Base-by-base conservation (phyloP, 2,329 filamentous ascomycete genomes). In the Elsinoe ampelina region DNA sequence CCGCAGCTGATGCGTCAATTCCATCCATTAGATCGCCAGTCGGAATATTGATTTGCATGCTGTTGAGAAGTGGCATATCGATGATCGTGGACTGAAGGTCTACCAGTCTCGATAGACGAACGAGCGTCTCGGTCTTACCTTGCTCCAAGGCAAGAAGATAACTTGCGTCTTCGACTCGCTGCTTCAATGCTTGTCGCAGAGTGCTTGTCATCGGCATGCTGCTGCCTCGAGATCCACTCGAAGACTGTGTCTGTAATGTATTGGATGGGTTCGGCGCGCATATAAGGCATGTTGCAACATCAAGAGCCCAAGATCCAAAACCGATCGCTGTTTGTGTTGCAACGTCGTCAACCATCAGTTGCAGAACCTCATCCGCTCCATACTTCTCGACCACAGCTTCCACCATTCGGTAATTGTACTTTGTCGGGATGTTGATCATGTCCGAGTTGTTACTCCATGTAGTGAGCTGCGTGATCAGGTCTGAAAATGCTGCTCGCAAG, bases 321-420 rank as follows among this genome's bases (percentile, higher is more conserved):
- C 80, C 80, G 0, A 75, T 68, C 30, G 83, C 80, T 0, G 80
- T 80, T 60, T 86, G 81, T 15, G 79, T 70, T 62, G 80, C 81
- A 5, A 89, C 70, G 62, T 90, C 86, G 6, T 89, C 82, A 10
- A 89, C 66, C 19, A 92, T 79, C 5, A 82, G 71, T 1, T 76
- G 69, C 0, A 92, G 70, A 0, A 88, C 71, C 3, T 77, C 74
- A 58, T 75, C 79, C 0, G 84, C 79, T 0, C 86, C 86, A 0
- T 86, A 71, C 32, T 87, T 73, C 57, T 80, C 78, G 35, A 81
- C 69, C 0, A 79, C 81, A 0, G 79, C 76, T 7, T 87, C 77
- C 2, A 89, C 72, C 61, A 87, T 84, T 3, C 84, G 81, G 65
- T 90, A 86, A 0, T 85, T 87, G 67, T 91, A 92, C 10, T 79